Conservation (phyloP, 306 rosid species). For the Gastrolobium bilobum region DNA sequence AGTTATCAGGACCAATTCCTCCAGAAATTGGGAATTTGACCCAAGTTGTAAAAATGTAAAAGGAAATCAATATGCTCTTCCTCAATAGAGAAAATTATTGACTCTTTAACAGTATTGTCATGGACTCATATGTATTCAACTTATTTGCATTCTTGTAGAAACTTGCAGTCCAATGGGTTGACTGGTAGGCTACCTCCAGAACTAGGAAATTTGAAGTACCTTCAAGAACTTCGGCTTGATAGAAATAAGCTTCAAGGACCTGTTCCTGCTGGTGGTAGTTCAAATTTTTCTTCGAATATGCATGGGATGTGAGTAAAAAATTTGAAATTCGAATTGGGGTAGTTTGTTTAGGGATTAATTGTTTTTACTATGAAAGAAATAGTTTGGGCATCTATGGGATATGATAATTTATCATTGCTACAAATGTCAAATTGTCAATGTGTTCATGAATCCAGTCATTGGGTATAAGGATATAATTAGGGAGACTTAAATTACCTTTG, state of each 20-base stretch:
- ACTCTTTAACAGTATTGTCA: slow-evolving; percentile 12
- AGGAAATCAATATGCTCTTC: slow-evolving; percentile 31
- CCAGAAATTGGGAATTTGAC: slow-evolving; percentile 76
- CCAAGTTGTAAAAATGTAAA: slow-evolving; percentile 77
- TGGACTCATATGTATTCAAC: slow-evolving; percentile 33
- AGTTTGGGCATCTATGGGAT: neutral
- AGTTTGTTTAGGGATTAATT: slow-evolving; percentile 9
- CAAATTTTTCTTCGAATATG: slow-evolving; percentile 51
- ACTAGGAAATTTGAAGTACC: slow-evolving; percentile 79
- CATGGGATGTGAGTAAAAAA: slow-evolving; percentile 68
- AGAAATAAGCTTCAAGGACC: slow-evolving; percentile 89
- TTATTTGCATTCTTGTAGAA: slow-evolving; percentile 65
- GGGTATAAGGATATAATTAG: neutral
- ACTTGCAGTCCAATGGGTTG: slow-evolving; percentile 84
- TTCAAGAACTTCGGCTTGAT: slow-evolving; percentile 82
- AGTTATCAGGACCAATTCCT: slow-evolving; percentile 89
- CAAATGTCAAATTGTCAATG: neutral
- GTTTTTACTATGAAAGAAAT: neutral
- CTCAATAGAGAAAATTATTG: neutral
- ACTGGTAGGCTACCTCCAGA: slow-evolving; percentile 78
- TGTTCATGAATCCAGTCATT: slow-evolving; percentile 3
- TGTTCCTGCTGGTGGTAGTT: slow-evolving; percentile 66
- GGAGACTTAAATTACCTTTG: neutral
- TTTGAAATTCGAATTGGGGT: neutral
- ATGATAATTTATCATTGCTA: neutral